Percentiles rank a stretch among this genome's conserved stretches.
Conservation (phyloP, 176 grass and related monocot species). For the Cenchrus purpureus region DNA sequence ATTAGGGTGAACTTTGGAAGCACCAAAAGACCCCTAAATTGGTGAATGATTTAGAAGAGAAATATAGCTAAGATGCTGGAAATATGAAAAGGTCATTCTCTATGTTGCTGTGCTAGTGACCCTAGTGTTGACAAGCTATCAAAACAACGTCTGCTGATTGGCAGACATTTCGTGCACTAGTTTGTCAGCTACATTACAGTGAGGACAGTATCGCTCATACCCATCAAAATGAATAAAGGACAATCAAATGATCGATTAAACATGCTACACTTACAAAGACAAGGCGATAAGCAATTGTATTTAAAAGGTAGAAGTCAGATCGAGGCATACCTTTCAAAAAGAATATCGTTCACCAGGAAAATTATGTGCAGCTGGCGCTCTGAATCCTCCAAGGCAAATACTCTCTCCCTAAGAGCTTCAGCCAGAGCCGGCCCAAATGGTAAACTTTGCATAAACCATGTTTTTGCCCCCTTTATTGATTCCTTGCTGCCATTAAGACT, state of each 20-base stretch:
- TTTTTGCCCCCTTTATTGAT: slow-evolving; percentile 93
- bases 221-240: not conserved
- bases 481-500: slow-evolving; percentile 95
- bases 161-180: not conserved
- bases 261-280: not conserved
- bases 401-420: slow-evolving; percentile 78
- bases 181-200: not conserved
- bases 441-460: slow-evolving; percentile 88
- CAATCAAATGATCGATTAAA: not conserved
- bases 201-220: not conserved
- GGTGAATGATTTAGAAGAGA: not conserved
- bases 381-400: slow-evolving; percentile 83
- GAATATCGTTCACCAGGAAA: slow-evolving; percentile 96
- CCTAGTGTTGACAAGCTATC: not conserved
- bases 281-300: not conserved
- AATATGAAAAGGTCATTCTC: not conserved
- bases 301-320: not conserved
- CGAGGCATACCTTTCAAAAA: slow-evolving; percentile 80
- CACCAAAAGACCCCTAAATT: not conserved
- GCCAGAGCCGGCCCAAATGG: slow-evolving; percentile 77
- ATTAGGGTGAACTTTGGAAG: not conserved
- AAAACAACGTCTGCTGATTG: not conserved
- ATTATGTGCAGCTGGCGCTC: slow-evolving; percentile 95
- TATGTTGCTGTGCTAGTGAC: not conserved
- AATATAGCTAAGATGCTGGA: not conserved